A percentile compares a stretch with the other conserved stretches of the same genome.
Conservation (phyloP, 2,329 filamentous ascomycete species). For the Pyrenophora graminea region DNA sequence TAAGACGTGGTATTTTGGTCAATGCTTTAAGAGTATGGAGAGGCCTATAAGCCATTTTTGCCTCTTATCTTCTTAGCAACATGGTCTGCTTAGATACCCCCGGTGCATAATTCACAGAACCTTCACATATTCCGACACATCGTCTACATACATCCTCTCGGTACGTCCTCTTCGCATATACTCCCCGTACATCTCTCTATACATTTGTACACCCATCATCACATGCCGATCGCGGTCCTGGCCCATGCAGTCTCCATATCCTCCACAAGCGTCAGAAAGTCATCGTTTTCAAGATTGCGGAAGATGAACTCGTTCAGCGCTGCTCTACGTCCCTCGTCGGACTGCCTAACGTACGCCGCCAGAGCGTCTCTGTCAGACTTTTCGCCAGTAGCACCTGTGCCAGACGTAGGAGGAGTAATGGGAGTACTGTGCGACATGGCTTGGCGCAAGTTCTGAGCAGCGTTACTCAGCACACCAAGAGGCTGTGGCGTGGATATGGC, state of each 20-base stretch:
- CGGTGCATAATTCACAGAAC: too few relatives aligned
- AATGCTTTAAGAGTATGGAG: neutral
- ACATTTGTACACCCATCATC: neutral
- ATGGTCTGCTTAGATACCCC: too few relatives aligned
- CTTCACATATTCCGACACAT: neutral
- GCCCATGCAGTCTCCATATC: conserved; percentile 57
- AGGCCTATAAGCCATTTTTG: too few relatives aligned
- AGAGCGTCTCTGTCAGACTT: conserved; percentile 16
- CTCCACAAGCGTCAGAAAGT: conserved; percentile 57
- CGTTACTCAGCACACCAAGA: conserved; percentile 21
- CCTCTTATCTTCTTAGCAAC: too few relatives aligned
- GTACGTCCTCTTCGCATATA: neutral
- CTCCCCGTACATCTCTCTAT: neutral
- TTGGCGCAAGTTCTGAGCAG: conserved; percentile 8
- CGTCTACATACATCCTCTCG: neutral
- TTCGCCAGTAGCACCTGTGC: neutral
- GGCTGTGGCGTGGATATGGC: conserved; percentile 22
- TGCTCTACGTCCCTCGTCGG: conserved; percentile 47
- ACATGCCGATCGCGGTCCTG: conserved; percentile 26
- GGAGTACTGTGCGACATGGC: conserved; percentile 1
- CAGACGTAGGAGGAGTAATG: conserved; percentile 8
- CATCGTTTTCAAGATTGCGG: conserved; percentile 53
- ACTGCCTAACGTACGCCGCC: conserved; percentile 45
- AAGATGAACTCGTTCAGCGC: conserved; percentile 57
- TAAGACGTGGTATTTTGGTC: neutral